Evolutionary conservation across 2,329 filamentous ascomycete species (phyloP).

Genomic region (Dendryphion nanum): DNA sequence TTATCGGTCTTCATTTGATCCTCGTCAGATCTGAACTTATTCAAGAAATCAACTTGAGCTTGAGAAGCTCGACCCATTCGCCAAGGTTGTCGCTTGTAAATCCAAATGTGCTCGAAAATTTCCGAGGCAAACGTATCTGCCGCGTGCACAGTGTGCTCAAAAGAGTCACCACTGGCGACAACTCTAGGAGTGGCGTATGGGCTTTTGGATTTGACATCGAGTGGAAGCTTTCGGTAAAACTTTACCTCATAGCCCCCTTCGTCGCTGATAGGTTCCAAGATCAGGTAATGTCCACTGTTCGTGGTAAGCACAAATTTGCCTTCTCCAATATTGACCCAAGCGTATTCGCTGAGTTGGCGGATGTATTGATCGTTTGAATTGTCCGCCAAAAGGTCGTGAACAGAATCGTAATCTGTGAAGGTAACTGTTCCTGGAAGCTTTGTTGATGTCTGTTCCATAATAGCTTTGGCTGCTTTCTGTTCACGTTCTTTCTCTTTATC

Average conservation of each 20-base stretch:
- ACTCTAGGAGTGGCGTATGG: slow-evolving; percentile 69
- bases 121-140: slow-evolving; percentile 76
- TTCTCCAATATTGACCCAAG: slow-evolving; percentile 79
- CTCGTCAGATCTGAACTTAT: slow-evolving; percentile 59
- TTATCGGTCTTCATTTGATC: slow-evolving; percentile 55
- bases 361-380: slow-evolving; percentile 77
- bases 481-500: slow-evolving; percentile 42
- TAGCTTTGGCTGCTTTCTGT: slow-evolving; percentile 65
- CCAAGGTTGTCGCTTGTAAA: slow-evolving; percentile 68
- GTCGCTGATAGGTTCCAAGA: slow-evolving; percentile 48
- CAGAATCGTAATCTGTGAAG: slow-evolving; percentile 87
- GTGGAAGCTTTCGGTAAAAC: slow-evolving; percentile 43
- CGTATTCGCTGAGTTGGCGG: slow-evolving; percentile 67
- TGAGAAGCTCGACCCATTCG: slow-evolving; percentile 61
- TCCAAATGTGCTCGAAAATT: slow-evolving; percentile 65
- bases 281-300: slow-evolving; percentile 58
- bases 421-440: slow-evolving; percentile 55
- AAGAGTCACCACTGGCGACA: slow-evolving; percentile 63
- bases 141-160: slow-evolving; percentile 76
- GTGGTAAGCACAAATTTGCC: slow-evolving; percentile 70
- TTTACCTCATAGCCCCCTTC: slow-evolving; percentile 41
- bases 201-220: slow-evolving; percentile 35
- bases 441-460: slow-evolving; percentile 43
- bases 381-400: slow-evolving; percentile 88
- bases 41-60: slow-evolving; percentile 66